Base-by-base conservation (phyloP, 2,329 filamentous ascomycete genomes). In the Trichoderma atrobrunneum region DNA sequence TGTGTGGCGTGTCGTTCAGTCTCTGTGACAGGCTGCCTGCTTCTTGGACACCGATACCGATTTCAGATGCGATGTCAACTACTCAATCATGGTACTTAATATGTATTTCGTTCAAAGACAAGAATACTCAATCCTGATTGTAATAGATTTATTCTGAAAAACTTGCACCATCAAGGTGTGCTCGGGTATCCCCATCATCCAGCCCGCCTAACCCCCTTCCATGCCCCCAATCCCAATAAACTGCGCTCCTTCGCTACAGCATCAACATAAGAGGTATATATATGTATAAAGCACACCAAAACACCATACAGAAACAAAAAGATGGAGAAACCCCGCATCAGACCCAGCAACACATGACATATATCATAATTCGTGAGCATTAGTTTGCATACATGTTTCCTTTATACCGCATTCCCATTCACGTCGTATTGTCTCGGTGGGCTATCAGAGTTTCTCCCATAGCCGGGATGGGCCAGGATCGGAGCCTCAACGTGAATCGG, bases 401-500 rank as follows among this genome's bases (percentile, higher is more conserved):
- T 26, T 68, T 28, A 63, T 24, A 21, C 28, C 21, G 57, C 67
- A 10, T 71, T 65, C 11, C 70, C 72, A 3, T 54, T 71, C 57
- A 70, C 61, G 18, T 70, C 72, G 32, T 77, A 75, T 34, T 73
- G 75, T 59, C 74, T 67, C 18, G 78, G 75, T 16, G 74, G 75
- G 60, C 75, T 76, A 43, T 77, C 73, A 8, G 76, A 75, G 30
- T 81, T 78, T 72, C 84, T 80, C 18, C 85, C 84, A 60, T 84
- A 83, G 0, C 85, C 85, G 0, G 85, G 85, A 65, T 87, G 86
- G 28, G 80, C 80, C 54, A 87, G 77, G 28, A 84, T 78, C 0
- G 86, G 85, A 4, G 84, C 80, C 64, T 83, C 73, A 65, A 78
- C 61, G 63, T 72, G 66, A 6, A 78, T 76, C 61, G 75, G 77